Evolutionary conservation across 2,329 filamentous ascomycete species (phyloP).

Genomic region (Arthrobotrys sphaeroides): DNA sequence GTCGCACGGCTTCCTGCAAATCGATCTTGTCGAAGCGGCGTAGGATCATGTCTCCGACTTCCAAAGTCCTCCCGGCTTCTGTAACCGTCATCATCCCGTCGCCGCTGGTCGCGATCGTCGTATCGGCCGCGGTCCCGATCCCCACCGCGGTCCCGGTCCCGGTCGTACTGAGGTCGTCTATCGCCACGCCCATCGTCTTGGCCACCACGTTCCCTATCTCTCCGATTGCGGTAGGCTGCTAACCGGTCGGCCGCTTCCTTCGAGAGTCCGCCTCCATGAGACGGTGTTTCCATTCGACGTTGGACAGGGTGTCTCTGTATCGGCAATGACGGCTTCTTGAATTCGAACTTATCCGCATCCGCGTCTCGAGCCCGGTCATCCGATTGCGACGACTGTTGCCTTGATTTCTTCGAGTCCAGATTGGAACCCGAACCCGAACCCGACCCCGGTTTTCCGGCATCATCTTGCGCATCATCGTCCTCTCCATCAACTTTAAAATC

Average conservation of each 20-base stretch:
- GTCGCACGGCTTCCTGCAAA: slow-evolving; percentile 57
- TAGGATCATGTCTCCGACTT: slow-evolving; percentile 56
- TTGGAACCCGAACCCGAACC: slow-evolving; percentile 52
- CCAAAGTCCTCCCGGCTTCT: slow-evolving; percentile 41
- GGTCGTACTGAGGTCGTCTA: slow-evolving; percentile 26
- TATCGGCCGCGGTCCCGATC: slow-evolving; percentile 51
- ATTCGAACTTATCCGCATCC: slow-evolving; percentile 56
- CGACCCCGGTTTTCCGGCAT: slow-evolving; percentile 45
- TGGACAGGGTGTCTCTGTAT: slow-evolving; percentile 57
- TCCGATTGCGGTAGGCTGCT: slow-evolving; percentile 55
- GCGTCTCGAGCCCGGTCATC: slow-evolving; percentile 12
- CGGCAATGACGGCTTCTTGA: slow-evolving; percentile 58
- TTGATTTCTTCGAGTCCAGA: slow-evolving; percentile 46
- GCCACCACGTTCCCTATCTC: slow-evolving; percentile 44
- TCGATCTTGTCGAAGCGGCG: slow-evolving; percentile 56
- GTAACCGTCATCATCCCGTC: slow-evolving; percentile 53
- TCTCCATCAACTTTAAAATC: slow-evolving; percentile 57
- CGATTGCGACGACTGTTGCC: slow-evolving; percentile 19
- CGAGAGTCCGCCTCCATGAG: slow-evolving; percentile 57
- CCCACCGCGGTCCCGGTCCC: slow-evolving; percentile 51
- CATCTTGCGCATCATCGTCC: slow-evolving; percentile 48
- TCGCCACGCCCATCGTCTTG: slow-evolving; percentile 29
- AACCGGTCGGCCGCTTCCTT: slow-evolving; percentile 57
- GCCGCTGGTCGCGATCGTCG: slow-evolving; percentile 39
- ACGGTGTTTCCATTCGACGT: slow-evolving; percentile 58